Conservation (phyloP, 2,329 filamentous ascomycete genomes). For the Sodiomyces alkalinus region DNA sequence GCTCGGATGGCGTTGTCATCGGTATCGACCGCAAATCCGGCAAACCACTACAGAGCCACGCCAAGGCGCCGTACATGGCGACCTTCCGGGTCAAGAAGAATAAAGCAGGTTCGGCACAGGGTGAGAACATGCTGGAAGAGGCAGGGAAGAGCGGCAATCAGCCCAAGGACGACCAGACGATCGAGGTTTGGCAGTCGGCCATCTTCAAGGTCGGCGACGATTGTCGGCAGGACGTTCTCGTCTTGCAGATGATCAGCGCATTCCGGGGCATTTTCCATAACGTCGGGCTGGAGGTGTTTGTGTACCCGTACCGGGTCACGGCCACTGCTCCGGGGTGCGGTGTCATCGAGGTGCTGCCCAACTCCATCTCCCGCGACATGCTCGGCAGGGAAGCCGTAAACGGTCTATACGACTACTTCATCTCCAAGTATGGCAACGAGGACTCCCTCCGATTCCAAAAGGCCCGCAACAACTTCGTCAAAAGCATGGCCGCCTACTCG, state of each 20-base stretch:
- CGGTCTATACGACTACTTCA: slow-evolving; percentile 94
- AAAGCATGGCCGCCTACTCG: slow-evolving; percentile 97
- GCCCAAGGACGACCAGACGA: slow-evolving; percentile 34
- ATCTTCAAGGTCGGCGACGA: slow-evolving; percentile 99
- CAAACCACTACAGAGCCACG: slow-evolving; percentile 93
- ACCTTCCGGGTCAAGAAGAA: slow-evolving; percentile 93
- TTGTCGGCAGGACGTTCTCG: slow-evolving; percentile 91
- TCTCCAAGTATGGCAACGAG: slow-evolving; percentile 93
- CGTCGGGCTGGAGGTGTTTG: slow-evolving; percentile 89
- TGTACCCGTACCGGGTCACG: slow-evolving; percentile 93
- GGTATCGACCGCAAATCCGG: slow-evolving; percentile 97
- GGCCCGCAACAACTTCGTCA: slow-evolving; percentile 93
- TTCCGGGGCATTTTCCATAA: slow-evolving; percentile 95
- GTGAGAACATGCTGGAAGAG: slow-evolving; percentile 36
- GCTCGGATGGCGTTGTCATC: slow-evolving; percentile 92
- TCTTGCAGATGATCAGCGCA: slow-evolving; percentile 92
- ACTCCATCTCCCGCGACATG: slow-evolving; percentile 98
- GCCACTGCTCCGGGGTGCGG: slow-evolving; percentile 94
- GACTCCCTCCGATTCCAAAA: slow-evolving; percentile 91
- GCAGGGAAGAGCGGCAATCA: slow-evolving; percentile 20
- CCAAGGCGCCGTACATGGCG: slow-evolving; percentile 97
- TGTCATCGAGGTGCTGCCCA: slow-evolving; percentile 94
- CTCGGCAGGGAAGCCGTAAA: slow-evolving; percentile 95
- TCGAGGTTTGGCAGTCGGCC: slow-evolving; percentile 97
- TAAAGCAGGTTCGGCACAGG: slow-evolving; percentile 23